phyloP scores from a whole-genome alignment of 805 yeast species.

The Cyberlindnera xylosilytica region DNA sequence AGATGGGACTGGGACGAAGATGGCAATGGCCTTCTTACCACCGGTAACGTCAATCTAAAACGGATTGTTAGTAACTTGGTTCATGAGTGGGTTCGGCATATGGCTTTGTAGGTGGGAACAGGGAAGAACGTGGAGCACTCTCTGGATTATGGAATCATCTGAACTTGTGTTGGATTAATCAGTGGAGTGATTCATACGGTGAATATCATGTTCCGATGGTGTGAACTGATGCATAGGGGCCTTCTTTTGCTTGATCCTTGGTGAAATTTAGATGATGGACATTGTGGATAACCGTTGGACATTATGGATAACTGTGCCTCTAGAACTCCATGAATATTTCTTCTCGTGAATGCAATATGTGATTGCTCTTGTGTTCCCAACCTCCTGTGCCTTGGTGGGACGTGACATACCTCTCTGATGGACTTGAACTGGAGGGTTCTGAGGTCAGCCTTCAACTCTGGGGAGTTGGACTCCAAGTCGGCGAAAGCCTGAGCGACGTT shows the following conservation, averaged over 20 bases:
- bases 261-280: too few relatives aligned
- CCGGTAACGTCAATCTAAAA: constrained; percentile 84
- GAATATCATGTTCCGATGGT: too few relatives aligned
- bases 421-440: constrained; percentile 99
- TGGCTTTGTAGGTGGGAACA: background rate
- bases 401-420: constrained; percentile 77
- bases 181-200: too few relatives aligned
- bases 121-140: too few relatives aligned
- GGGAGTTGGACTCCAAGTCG: constrained; percentile 90
- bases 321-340: background rate
- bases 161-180: too few relatives aligned
- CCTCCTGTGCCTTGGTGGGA: too few relatives aligned
- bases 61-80: constrained; percentile 21
- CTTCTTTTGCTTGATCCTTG: too few relatives aligned
- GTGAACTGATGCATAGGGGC: too few relatives aligned
- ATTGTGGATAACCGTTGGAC: too few relatives aligned
- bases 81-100: background rate
- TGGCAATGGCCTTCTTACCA: constrained; percentile 97
- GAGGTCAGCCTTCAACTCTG: constrained; percentile 96
- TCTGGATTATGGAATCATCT: too few relatives aligned
- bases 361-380: too few relatives aligned
- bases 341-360: background rate
- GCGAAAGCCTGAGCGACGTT: constrained; percentile 98
- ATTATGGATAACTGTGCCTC: too few relatives aligned
- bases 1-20: constrained; percentile 97